Evolutionary conservation across 208 protist genomes (phyloP).

Genomic region (Acanthamoeba polyphaga): DNA sequence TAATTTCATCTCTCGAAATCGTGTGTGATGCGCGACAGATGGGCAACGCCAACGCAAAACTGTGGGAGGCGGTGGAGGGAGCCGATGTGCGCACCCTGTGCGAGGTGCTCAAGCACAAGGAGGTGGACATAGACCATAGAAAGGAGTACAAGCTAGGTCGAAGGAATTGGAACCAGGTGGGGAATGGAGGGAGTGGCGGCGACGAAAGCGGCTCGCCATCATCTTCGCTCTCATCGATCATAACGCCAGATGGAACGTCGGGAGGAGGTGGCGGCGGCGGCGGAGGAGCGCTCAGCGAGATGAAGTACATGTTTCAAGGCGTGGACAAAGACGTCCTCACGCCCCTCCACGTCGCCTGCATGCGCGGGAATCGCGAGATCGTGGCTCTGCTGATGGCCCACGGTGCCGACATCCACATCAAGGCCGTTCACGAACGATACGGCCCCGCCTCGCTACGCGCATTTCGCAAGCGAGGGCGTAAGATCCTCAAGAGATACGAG

Average conservation of each 20-base stretch:
- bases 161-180: conserved; percentile 31
- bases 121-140: conserved; percentile 69
- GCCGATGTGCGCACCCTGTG: conserved; percentile 35
- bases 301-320: conserved; percentile 67
- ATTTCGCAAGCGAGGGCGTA: conserved; percentile 65
- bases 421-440: conserved; percentile 73
- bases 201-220: neutral
- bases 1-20: neutral
- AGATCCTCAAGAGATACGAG: conserved; percentile 27
- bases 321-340: conserved; percentile 73
- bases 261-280: neutral
- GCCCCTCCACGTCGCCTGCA: conserved; percentile 56
- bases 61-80: conserved; percentile 73
- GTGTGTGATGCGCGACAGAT: conserved; percentile 1
- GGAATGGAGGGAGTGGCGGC: neutral
- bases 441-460: conserved; percentile 53
- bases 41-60: conserved; percentile 71
- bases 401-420: conserved; percentile 71
- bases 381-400: conserved; percentile 65
- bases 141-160: conserved; percentile 73
- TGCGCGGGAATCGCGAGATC: conserved; percentile 66
- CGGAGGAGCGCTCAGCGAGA: conserved; percentile 13
- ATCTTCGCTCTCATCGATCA: conserved; percentile 1
- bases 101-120: conserved; percentile 75
- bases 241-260: neutral